Conservation (phyloP, 1,284 basidiomycete species). For the Tilletia walkeri region DNA sequence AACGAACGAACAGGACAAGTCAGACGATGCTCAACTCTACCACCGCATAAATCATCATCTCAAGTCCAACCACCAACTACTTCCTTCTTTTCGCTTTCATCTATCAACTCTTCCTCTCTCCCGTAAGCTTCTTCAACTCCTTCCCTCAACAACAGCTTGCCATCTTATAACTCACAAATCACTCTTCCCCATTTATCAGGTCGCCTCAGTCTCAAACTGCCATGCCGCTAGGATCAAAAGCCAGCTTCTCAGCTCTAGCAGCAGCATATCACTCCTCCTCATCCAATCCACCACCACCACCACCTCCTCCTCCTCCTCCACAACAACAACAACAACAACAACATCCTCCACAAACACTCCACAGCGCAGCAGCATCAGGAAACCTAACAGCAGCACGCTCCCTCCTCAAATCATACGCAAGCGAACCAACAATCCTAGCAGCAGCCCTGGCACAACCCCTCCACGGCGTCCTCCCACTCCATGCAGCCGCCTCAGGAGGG, state of each 20-base stretch:
- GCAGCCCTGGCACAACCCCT: slow-evolving; percentile 22
- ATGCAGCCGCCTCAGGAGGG: slow-evolving; percentile 49
- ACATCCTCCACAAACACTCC: slow-evolving; percentile 25
- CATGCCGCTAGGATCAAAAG: slow-evolving; percentile 3
- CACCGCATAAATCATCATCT: too few species aligned
- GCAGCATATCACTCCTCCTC: not conserved
- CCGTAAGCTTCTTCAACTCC: too few species aligned
- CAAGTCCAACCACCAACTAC: too few species aligned
- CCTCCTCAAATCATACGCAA: slow-evolving; percentile 44
- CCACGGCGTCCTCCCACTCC: slow-evolving; percentile 49
- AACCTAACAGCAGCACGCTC: slow-evolving; percentile 32
- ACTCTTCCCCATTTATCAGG: too few species aligned
- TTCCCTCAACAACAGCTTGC: too few species aligned
- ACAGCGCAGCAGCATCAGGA: slow-evolving; percentile 46
- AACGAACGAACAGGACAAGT: too few species aligned
- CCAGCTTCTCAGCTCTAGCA: slow-evolving; percentile 11
- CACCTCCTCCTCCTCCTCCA: not conserved
- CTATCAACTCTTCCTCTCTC: not conserved
- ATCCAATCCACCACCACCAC: not conserved
- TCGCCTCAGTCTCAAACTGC: too few species aligned
- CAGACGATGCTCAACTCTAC: too few species aligned
- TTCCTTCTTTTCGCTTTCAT: not conserved
- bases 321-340: not conserved
- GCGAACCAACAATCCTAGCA: slow-evolving; percentile 20
- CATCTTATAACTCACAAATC: too few species aligned